Percentiles rank a stretch among this genome's conserved stretches.
Conservation (phyloP, 257 asterid species). For the Forsythia viridissima region DNA sequence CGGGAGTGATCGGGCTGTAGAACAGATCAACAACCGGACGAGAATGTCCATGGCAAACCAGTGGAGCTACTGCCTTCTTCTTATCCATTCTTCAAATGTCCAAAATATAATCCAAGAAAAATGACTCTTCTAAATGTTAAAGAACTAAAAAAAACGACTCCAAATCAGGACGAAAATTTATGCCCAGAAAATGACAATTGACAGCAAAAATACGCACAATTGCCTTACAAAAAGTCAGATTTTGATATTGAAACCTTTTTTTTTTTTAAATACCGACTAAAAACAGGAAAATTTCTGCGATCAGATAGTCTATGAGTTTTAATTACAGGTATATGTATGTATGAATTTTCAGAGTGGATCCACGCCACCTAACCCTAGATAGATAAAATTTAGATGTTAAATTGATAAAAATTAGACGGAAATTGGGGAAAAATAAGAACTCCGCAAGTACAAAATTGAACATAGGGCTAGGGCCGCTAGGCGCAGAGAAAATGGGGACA, state of each 20-base stretch:
- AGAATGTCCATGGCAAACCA: constrained; percentile 98
- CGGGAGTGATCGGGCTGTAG: constrained; percentile 94
- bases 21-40: constrained; percentile 96
- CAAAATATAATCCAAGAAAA: constrained; percentile 6
- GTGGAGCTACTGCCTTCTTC: constrained; percentile 84
- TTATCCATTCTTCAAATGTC: constrained; percentile 63
- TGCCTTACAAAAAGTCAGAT: constrained; percentile 18
- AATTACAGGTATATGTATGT: constrained; percentile 20
- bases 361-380: constrained; percentile 73
- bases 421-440: constrained; percentile 20
- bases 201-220: constrained; percentile 37
- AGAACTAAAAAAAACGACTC: constrained; percentile 25
- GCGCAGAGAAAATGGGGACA: constrained; percentile 42
- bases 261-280: not conserved
- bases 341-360: constrained; percentile 36
- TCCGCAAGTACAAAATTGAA: constrained; percentile 47
- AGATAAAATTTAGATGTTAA: constrained; percentile 36
- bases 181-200: constrained; percentile 39
- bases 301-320: constrained; percentile 19
- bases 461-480: constrained; percentile 87
- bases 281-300: constrained; percentile 24
- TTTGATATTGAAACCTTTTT: not conserved
- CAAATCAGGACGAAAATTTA: constrained; percentile 8
- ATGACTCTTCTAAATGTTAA: constrained; percentile 14
- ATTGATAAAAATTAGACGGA: not conserved